Evolutionary conservation across 1,284 basidiomycete species (phyloP).

Genomic region (Takashimella koratensis): DNA sequence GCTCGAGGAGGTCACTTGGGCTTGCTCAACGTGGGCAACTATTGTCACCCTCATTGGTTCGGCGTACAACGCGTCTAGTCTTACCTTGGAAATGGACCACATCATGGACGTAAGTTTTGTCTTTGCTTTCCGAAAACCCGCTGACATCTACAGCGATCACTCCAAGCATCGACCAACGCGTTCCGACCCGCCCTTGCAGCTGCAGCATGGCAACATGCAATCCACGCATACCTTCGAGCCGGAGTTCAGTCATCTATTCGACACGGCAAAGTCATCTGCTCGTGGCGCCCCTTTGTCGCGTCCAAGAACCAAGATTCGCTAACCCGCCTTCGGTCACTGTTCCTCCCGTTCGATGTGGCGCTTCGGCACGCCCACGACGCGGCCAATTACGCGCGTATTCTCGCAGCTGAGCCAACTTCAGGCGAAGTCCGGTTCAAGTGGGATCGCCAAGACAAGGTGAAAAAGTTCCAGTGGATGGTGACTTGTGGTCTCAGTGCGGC

Average conservation of each 20-base stretch:
- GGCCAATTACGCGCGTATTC: conserved; percentile 4
- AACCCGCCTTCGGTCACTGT: conserved; percentile 22
- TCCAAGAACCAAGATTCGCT: conserved; percentile 17
- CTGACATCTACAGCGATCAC: conserved; percentile 28
- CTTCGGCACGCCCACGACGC: conserved; percentile 14
- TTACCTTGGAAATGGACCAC: conserved; percentile 32
- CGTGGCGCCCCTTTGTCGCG: conserved; percentile 31
- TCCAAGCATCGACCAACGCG: conserved; percentile 31
- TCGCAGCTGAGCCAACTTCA: conserved; percentile 10
- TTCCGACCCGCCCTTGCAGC: conserved; percentile 33
- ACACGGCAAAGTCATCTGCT: conserved; percentile 21
- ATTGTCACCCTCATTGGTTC: conserved; percentile 45
- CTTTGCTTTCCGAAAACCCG: not conserved
- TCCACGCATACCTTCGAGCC: conserved; percentile 42
- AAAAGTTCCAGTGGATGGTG: conserved; percentile 31
- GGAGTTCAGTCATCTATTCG: conserved; percentile 17
- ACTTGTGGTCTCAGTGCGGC: conserved; percentile 26
- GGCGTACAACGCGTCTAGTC: conserved; percentile 30
- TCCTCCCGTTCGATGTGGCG: conserved; percentile 27
- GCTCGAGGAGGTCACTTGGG: conserved; percentile 39
- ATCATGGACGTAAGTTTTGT: conserved; percentile 45
- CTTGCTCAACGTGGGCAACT: conserved; percentile 43
- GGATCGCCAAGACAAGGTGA: conserved; percentile 34
- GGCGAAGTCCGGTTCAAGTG: conserved; percentile 25
- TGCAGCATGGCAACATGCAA: conserved; percentile 46